phyloP scores from a whole-genome alignment of 768 basidiomycete genomes.

The Psilocybe azurescens region DNA sequence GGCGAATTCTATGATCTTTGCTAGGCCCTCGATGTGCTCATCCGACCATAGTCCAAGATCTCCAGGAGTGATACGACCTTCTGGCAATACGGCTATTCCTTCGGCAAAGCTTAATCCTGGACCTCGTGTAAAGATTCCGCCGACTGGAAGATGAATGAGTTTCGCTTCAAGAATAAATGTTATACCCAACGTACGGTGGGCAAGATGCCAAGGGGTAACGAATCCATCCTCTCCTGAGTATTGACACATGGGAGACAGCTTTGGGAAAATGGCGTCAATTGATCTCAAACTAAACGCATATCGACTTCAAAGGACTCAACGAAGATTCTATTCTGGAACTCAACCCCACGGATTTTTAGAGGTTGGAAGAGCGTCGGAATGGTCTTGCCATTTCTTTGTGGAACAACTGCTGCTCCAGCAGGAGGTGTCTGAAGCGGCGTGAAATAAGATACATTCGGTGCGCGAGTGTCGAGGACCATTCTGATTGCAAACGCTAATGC shows the following conservation, averaged over 20 bases:
- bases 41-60: conserved; percentile 69
- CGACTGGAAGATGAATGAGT: conserved; percentile 36
- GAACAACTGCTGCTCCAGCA: conserved; percentile 47
- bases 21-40: conserved; percentile 34
- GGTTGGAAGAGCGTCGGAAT: conserved; percentile 51
- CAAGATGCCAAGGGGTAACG: conserved; percentile 60
- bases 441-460: conserved; percentile 48
- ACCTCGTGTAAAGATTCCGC: conserved; percentile 52
- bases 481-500: background rate
- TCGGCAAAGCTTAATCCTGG: conserved; percentile 66
- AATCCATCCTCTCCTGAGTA: conserved; percentile 61
- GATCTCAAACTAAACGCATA: background rate
- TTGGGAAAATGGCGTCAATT: background rate
- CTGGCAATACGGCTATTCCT: conserved; percentile 59
- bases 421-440: conserved; percentile 50
- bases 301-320: conserved; percentile 29
- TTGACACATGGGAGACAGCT: conserved; percentile 65
- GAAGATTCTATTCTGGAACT: conserved; percentile 60
- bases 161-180: conserved; percentile 26
- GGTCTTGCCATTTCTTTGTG: conserved; percentile 41
- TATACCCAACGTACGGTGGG: conserved; percentile 50
- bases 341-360: conserved; percentile 55
- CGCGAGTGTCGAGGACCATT: conserved; percentile 41
- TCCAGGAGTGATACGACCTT: conserved; percentile 66
- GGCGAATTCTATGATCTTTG: conserved; percentile 67